A percentile compares a stretch with the other conserved stretches of the same genome.
Evolutionary conservation across 2,329 filamentous ascomycete species (phyloP).

Genomic region (Saccharata proteae): DNA sequence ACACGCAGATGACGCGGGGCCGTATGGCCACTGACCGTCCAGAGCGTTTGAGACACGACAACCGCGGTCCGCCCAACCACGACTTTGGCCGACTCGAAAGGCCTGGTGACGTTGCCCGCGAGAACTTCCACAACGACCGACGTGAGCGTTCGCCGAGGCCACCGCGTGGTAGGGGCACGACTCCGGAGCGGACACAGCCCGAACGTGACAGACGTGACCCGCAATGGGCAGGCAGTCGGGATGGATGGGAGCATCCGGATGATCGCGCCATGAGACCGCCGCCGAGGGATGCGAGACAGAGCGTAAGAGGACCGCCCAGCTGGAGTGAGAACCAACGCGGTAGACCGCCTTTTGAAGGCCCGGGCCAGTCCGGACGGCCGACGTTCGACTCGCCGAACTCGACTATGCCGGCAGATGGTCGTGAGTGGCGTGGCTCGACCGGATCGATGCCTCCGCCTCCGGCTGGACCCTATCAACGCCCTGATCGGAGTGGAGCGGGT

Average conservation of each 20-base stretch:
- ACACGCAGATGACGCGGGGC: slow-evolving; percentile 40
- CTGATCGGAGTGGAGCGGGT: slow-evolving; percentile 1
- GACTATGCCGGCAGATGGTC: slow-evolving; percentile 14
- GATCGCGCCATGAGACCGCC: slow-evolving; percentile 22
- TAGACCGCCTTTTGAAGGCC: not conserved
- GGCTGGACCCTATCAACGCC: slow-evolving; percentile 5
- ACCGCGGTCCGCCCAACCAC: slow-evolving; percentile 19
- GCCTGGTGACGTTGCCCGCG: slow-evolving; percentile 23
- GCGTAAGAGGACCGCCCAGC: slow-evolving; percentile 7
- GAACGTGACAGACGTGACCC: slow-evolving; percentile 20
- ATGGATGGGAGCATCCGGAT: slow-evolving; percentile 22
- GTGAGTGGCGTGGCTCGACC: slow-evolving; percentile 4
- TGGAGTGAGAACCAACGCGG: not conserved
- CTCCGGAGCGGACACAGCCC: slow-evolving; percentile 13
- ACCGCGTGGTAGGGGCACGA: slow-evolving; percentile 26
- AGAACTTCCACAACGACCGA: slow-evolving; percentile 15
- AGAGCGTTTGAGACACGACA: slow-evolving; percentile 23
- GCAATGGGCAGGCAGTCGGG: slow-evolving; percentile 17
- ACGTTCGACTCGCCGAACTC: slow-evolving; percentile 7
- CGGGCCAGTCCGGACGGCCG: not conserved
- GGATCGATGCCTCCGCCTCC: slow-evolving; percentile 7
- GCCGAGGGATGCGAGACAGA: slow-evolving; percentile 18
- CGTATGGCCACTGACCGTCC: slow-evolving; percentile 19
- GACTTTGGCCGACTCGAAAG: slow-evolving; percentile 35
- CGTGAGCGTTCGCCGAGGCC: slow-evolving; percentile 30